phyloP scores from a whole-genome alignment of 192 early-diverging fungal genomes.

The Backusella mclennaniae region DNA sequence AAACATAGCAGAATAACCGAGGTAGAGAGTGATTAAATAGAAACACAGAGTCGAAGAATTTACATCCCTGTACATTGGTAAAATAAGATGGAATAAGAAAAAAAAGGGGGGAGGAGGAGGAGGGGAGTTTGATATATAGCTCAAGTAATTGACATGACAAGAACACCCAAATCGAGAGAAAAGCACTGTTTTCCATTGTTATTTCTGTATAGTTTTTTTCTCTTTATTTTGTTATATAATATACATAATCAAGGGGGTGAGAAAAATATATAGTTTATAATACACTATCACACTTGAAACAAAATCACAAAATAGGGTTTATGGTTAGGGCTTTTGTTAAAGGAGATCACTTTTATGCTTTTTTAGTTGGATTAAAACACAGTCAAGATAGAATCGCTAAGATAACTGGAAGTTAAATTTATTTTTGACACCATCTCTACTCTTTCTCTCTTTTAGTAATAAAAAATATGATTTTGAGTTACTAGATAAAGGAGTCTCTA shows the following conservation, averaged over 20 bases:
- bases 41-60: neutral
- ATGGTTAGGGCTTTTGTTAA: neutral
- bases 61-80: neutral
- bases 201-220: neutral
- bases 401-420: neutral
- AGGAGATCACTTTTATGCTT: neutral
- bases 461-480: neutral
- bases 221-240: neutral
- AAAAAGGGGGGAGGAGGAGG: neutral
- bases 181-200: neutral
- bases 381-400: neutral
- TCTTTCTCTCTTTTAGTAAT: neutral
- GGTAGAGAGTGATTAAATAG: neutral
- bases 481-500: neutral
- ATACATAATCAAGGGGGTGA: neutral
- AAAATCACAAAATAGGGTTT: neutral
- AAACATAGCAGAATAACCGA: neutral
- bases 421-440: neutral
- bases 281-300: neutral
- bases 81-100: neutral
- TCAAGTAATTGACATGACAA: slow-evolving; percentile 4
- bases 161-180: neutral
- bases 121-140: neutral
- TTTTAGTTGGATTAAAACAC: neutral
- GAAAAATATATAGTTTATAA: neutral